These are phyloP conservation scores for Plectranthus barbatus DNA, from an alignment of 257 asterid genomes.

Conservation along the genomic window DNA sequence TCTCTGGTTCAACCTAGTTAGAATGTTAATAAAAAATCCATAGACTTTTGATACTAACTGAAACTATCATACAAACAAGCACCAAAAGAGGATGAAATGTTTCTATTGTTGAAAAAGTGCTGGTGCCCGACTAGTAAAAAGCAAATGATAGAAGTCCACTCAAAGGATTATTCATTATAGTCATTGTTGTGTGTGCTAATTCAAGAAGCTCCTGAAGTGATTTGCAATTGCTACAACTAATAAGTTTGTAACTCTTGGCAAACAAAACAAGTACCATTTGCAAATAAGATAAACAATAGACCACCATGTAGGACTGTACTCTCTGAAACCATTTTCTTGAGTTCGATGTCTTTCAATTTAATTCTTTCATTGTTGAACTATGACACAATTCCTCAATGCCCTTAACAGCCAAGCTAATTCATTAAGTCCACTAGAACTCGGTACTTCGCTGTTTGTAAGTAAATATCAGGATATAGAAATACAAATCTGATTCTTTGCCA, in stretches of 20 bases:
- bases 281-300: neutral
- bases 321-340: neutral
- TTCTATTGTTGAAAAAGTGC: neutral
- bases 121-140: neutral
- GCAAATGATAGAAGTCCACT: neutral
- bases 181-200: neutral
- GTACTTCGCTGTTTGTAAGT: neutral
- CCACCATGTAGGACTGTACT: neutral
- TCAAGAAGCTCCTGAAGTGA: neutral
- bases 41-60: neutral
- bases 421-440: neutral
- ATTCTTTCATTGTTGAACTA: neutral
- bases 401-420: neutral
- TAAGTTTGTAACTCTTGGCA: neutral
- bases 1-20: neutral
- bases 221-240: neutral
- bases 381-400: neutral
- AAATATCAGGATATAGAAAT: neutral
- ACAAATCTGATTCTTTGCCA: neutral
- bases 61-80: neutral
- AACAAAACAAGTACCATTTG: neutral
- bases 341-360: neutral
- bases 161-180: neutral
- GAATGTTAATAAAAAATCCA: neutral
- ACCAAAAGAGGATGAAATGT: neutral